Conservation (phyloP, 2,329 filamentous ascomycete genomes). For the Ophiostoma sp. region DNA sequence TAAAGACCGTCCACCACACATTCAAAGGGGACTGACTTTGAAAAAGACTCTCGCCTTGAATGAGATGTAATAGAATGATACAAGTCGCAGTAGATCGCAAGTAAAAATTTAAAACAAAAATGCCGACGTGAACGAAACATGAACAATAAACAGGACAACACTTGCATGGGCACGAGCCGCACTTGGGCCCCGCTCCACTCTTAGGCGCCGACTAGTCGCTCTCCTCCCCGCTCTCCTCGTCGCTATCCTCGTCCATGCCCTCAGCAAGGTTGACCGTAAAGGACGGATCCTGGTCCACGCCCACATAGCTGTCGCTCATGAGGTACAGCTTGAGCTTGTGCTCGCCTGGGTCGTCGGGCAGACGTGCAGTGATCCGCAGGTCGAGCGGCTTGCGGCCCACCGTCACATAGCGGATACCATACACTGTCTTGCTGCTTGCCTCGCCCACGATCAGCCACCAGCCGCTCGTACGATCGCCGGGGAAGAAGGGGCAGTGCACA, state of each 20-base stretch:
- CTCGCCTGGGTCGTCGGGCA: constrained; percentile 68
- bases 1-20: too few relatives aligned
- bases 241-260: constrained; percentile 90
- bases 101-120: neutral
- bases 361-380: constrained; percentile 78
- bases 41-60: too few relatives aligned
- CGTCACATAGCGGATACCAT: constrained; percentile 92
- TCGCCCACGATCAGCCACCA: constrained; percentile 98
- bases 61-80: too few relatives aligned
- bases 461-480: constrained; percentile 85
- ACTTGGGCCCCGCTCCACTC: neutral
- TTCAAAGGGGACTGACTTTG: too few relatives aligned
- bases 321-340: constrained; percentile 87
- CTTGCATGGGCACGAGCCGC: neutral
- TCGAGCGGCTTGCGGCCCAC: constrained; percentile 67
- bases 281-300: constrained; percentile 89
- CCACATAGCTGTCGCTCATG: constrained; percentile 96
- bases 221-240: constrained; percentile 63
- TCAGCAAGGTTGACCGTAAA: constrained; percentile 84
- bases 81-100: too few relatives aligned
- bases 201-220: constrained; percentile 14
- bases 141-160: neutral
- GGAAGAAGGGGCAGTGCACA: constrained; percentile 95
- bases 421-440: constrained; percentile 76
- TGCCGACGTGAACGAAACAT: neutral